phyloP scores from a whole-genome alignment of 108 stramenopile genomes.

The Conticribra weissflogii region DNA sequence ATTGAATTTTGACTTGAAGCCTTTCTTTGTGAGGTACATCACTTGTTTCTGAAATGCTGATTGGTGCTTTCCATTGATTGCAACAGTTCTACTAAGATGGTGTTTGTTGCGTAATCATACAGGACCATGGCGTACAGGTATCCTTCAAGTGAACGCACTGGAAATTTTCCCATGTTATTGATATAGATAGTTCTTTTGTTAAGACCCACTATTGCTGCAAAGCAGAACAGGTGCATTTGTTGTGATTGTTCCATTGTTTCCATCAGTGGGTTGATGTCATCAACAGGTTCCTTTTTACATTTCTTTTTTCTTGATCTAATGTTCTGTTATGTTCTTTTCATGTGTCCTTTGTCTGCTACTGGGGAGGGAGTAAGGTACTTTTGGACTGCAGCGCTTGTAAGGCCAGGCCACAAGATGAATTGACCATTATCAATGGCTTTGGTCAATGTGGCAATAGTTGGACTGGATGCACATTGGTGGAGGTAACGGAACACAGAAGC shows the following conservation, averaged over 20 bases:
- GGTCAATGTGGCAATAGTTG: not conserved
- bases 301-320: not conserved
- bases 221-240: constrained; percentile 8
- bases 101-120: constrained; percentile 53
- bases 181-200: not conserved
- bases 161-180: constrained; percentile 40
- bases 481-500: not conserved
- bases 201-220: not conserved
- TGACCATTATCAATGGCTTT: constrained; percentile 1
- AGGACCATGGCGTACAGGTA: constrained; percentile 42
- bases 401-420: not conserved
- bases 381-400: not conserved
- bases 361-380: constrained; percentile 10
- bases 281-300: not conserved
- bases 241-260: not conserved
- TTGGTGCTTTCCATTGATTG: not conserved
- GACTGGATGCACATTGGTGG: constrained; percentile 9
- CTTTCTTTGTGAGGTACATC: constrained; percentile 10
- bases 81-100: constrained; percentile 39
- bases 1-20: constrained; percentile 23
- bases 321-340: constrained; percentile 3
- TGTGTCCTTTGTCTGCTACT: constrained; percentile 9
- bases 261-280: not conserved
- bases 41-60: constrained; percentile 18
- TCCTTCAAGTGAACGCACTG: constrained; percentile 20